Conservation (phyloP, 257 asterid species). For the Asclepias syriaca region DNA sequence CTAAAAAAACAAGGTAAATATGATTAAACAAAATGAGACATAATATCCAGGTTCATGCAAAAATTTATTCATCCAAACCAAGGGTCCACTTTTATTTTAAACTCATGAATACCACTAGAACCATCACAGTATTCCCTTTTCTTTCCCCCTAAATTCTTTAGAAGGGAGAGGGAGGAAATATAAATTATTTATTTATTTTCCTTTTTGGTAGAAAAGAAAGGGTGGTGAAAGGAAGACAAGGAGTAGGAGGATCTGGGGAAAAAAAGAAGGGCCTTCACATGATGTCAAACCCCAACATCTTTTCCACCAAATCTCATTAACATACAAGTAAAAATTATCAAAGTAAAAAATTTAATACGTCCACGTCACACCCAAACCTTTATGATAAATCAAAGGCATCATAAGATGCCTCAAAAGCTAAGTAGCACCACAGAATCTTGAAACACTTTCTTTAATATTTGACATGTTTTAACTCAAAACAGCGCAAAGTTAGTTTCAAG, state of each 20-base stretch:
- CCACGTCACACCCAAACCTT: background rate
- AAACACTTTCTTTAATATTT: background rate
- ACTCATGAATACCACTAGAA: background rate
- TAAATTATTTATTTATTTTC: too few relatives aligned
- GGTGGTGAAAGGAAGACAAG: too few relatives aligned
- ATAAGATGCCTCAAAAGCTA: too few relatives aligned
- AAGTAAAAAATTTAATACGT: background rate
- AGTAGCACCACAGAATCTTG: background rate
- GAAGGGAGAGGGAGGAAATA: background rate
- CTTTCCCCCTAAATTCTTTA: too few relatives aligned
- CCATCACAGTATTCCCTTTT: background rate
- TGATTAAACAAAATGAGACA: conserved; percentile 1
- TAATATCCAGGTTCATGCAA: conserved; percentile 1
- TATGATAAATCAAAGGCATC: background rate
- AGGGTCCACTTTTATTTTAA: background rate
- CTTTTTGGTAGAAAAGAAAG: too few relatives aligned
- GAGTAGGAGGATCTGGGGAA: too few relatives aligned
- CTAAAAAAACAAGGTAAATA: conserved; percentile 30
- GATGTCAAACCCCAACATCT: too few relatives aligned
- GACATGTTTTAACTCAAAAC: background rate
- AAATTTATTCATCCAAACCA: background rate
- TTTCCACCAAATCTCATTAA: background rate
- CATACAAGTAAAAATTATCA: background rate
- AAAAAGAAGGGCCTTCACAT: too few relatives aligned
- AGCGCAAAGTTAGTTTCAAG: background rate